phyloP scores from a whole-genome alignment of 192 early-diverging fungal genomes.

The Podila epigama region DNA sequence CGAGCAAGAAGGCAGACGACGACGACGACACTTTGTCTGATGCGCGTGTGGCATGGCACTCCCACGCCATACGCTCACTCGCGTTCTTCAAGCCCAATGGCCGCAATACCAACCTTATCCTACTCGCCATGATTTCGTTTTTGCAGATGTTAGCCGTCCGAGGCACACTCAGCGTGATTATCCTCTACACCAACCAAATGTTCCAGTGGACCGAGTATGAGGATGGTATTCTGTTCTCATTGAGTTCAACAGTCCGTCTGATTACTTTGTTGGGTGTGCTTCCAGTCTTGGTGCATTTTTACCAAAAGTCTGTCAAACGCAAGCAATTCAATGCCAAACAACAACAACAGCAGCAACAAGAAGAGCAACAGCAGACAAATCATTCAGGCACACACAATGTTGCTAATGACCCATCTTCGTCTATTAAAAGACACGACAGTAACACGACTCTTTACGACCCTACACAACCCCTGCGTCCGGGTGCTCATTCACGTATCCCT shows the following conservation, averaged over 20 bases:
- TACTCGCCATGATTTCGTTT: conserved; percentile 27
- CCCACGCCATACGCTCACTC: conserved; percentile 15
- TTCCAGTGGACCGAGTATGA: conserved; percentile 57
- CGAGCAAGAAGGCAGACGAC: neutral
- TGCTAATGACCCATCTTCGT: no score
- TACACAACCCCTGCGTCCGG: neutral
- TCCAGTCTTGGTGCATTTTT: conserved; percentile 46
- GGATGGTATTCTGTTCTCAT: conserved; percentile 52
- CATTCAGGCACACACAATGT: no score
- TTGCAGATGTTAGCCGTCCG: conserved; percentile 24
- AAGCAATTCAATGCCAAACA: conserved; percentile 11
- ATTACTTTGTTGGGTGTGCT: conserved; percentile 40
- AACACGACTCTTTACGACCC: neutral
- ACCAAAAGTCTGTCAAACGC: conserved; percentile 22
- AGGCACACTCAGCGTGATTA: conserved; percentile 27
- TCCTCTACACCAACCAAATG: conserved; percentile 53
- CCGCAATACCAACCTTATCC: conserved; percentile 41
- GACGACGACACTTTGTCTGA: neutral
- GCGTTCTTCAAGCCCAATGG: conserved; percentile 41
- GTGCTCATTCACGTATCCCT: neutral
- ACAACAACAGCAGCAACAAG: neutral
- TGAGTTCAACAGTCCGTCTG: conserved; percentile 29
- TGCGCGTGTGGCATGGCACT: conserved; percentile 27
- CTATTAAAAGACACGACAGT: neutral
- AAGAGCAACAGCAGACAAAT: neutral